Evolutionary conservation across 2,329 filamentous ascomycete genomes (phyloP).

Genomic region (Lachnellula cervina): DNA sequence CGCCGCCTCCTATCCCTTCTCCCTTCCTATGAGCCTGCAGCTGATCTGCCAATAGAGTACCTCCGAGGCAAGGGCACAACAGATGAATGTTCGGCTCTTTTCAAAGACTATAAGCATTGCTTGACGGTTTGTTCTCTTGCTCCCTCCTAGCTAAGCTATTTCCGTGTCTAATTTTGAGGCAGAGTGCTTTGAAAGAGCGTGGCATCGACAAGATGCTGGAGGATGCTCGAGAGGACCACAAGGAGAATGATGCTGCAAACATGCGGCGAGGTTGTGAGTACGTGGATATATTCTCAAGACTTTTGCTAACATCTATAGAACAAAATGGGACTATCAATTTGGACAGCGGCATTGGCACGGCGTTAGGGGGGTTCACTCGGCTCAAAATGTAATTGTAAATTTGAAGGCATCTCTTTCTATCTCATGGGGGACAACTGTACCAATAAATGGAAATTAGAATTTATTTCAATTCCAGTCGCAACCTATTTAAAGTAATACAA

Average conservation of each 20-base stretch:
- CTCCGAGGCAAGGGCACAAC: slow-evolving; percentile 76
- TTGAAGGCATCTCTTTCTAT: background rate
- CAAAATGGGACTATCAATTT: background rate
- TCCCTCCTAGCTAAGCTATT: background rate
- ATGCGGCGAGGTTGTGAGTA: slow-evolving; percentile 44
- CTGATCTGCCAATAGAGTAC: slow-evolving; percentile 59
- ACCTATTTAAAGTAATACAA: too few species aligned
- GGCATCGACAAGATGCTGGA: slow-evolving; percentile 92
- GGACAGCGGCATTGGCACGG: slow-evolving; percentile 11
- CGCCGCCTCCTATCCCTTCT: slow-evolving; percentile 12
- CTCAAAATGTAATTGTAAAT: background rate
- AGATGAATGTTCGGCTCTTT: slow-evolving; percentile 79
- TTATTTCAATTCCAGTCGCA: too few species aligned
- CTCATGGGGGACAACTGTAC: background rate
- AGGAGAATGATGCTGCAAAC: slow-evolving; percentile 75
- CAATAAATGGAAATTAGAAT: background rate
- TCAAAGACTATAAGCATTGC: slow-evolving; percentile 84
- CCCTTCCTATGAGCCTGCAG: slow-evolving; percentile 5
- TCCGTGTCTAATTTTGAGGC: slow-evolving; percentile 2
- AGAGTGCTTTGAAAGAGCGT: slow-evolving; percentile 81
- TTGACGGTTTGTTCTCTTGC: slow-evolving; percentile 55
- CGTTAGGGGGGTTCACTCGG: slow-evolving; percentile 8
- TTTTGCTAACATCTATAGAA: background rate
- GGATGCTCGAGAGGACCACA: slow-evolving; percentile 83
- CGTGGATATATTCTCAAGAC: background rate